Conservation (phyloP, 768 basidiomycete species). For the Mycena epipterygia region DNA sequence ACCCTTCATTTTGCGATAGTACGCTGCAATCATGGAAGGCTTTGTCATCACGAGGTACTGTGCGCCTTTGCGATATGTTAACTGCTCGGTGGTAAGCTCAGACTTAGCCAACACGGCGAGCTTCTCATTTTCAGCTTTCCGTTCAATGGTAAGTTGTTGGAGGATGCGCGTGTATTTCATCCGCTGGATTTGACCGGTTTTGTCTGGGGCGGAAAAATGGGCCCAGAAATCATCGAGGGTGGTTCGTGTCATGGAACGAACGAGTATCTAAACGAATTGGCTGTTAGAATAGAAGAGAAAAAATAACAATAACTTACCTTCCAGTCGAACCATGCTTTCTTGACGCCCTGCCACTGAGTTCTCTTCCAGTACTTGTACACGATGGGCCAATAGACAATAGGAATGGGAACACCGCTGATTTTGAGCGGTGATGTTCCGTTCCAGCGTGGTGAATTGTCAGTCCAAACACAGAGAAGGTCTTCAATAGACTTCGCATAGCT, state of each 20-base stretch:
- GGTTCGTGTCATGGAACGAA: background rate
- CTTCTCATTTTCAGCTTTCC: background rate
- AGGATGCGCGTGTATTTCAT: constrained; percentile 8
- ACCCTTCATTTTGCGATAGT: constrained; percentile 6
- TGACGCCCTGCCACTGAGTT: constrained; percentile 42
- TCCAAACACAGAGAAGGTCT: constrained; percentile 44
- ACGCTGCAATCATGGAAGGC: constrained; percentile 1
- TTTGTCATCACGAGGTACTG: background rate
- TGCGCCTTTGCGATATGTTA: constrained; percentile 16
- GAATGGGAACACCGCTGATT: constrained; percentile 34
- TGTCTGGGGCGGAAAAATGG: background rate
- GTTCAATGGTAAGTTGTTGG: background rate
- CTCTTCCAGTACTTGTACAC: background rate
- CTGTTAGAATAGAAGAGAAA: background rate
- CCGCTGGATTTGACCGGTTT: background rate
- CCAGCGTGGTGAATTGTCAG: constrained; percentile 42
- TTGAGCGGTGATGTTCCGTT: constrained; percentile 33
- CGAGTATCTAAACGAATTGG: background rate
- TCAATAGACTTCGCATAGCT: constrained; percentile 40
- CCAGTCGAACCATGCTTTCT: constrained; percentile 43
- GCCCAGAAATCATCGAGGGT: constrained; percentile 11
- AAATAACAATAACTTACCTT: constrained; percentile 35
- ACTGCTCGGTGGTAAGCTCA: constrained; percentile 9
- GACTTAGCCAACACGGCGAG: background rate
- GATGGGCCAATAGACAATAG: background rate